Conservation (phyloP, 805 yeast species). For the Monosporozyma yasuniensis region DNA sequence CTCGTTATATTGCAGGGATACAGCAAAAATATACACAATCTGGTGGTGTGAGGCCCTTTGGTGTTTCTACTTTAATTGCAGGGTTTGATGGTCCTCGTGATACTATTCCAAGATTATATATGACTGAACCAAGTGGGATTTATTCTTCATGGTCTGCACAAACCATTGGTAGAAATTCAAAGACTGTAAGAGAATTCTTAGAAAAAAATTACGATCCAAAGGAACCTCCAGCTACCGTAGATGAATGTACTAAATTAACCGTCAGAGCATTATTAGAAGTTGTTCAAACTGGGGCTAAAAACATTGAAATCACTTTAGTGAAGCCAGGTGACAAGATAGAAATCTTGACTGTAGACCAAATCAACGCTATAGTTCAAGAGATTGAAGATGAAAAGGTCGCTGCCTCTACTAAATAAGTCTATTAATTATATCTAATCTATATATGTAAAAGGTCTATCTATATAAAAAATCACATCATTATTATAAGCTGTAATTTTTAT, state of each 20-base stretch:
- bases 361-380: slow-evolving; percentile 64
- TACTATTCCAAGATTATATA: slow-evolving; percentile 70
- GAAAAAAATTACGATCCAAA: slow-evolving; percentile 72
- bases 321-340: slow-evolving; percentile 56
- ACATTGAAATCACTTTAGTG: slow-evolving; percentile 86
- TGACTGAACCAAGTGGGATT: slow-evolving; percentile 96
- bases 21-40: slow-evolving; percentile 95
- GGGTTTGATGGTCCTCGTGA: slow-evolving; percentile 77
- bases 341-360: slow-evolving; percentile 57
- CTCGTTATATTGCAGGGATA: slow-evolving; percentile 94
- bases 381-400: slow-evolving; percentile 70
- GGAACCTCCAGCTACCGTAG: slow-evolving; percentile 46
- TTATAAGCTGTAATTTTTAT: too few relatives aligned
- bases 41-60: slow-evolving; percentile 98
- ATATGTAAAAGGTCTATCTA: neutral
- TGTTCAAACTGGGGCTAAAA: slow-evolving; percentile 95
- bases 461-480: neutral
- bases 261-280: slow-evolving; percentile 86
- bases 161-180: slow-evolving; percentile 90
- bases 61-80: slow-evolving; percentile 88
- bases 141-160: slow-evolving; percentile 97
- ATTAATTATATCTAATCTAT: neutral
- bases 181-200: slow-evolving; percentile 90
- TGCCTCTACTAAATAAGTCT: neutral
- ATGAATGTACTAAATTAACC: slow-evolving; percentile 69